Evolutionary conservation across 768 basidiomycete genomes (phyloP), one percentile per base, ranked within the genome.

Genomic region (Botryobasidium botryosum): DNA sequence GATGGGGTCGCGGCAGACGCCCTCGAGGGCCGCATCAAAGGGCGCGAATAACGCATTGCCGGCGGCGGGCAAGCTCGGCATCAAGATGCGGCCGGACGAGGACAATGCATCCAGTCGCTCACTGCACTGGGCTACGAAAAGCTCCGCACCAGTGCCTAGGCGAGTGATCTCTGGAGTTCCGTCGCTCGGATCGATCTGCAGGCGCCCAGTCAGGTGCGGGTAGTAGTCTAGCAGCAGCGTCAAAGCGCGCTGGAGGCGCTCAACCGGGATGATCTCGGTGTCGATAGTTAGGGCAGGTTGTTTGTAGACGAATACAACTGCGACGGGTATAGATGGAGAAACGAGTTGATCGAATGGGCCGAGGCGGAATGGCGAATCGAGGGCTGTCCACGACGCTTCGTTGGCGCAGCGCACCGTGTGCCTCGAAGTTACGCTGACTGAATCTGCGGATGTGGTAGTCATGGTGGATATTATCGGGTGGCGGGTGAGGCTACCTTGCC

Each of bases 141-240:
- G 44, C 21, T 17, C 36, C 13, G 21, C 25, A 5, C 44, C 44
- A n/a, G 44, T 5, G 37, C 37, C 44, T 5, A 46, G 44, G 5
- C 25, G 44, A 5, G 23, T 39, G n/a, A 46, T 39, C 5, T 15
- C 18, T 6, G 24, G 37, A 17, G 35, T 25, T 7, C 35, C 35
- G 27, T 40, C 32, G 29, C 20, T 15, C 15, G 33, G 5, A 17
- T 29, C 20, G 35, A 43, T 26, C 2, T n/a, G 6, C 5, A 48
- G 39, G n/a, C 51, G 35, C 2, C 53, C 53, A 12, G 53, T 51
- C 18, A 55, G 50, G 35, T 55, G 53, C 23, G 53, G 51, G 43
- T 55, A 55, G 45, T 38, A 45, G 40, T 52, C 45, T 32, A 55
- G 48, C 18, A 49, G 20, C 12, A 24, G 1, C 29, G 41, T 15